Base-by-base conservation (phyloP, 306 rosid species). In the Ormosia emarginata region DNA sequence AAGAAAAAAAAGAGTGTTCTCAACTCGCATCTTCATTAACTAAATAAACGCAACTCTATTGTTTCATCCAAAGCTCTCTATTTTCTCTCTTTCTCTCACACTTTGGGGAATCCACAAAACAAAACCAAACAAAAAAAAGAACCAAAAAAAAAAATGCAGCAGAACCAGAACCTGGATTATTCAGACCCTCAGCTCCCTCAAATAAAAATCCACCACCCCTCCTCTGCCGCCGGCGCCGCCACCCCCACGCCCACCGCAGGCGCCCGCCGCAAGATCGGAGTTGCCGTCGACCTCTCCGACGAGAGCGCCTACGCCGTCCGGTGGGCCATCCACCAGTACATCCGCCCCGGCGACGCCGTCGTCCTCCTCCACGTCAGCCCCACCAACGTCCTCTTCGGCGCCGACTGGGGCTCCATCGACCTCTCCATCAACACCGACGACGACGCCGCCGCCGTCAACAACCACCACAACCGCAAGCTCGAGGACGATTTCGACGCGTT, bases 351-450 rank as follows among this genome's bases (percentile, higher is more conserved):
- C 0, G 97, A 92, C 47, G 97, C 97, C 46, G 97, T 92, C 43
- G 85, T 92, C 73, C 97, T 92, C 67, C 92, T 92, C 78, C 97
- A 92, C 75, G 97, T 92, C 39, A 92, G 97, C 90, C 90, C 94
- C 55, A 92, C 97, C 12, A 78, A 90, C 43, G 92, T 92, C 34
- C 94, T 92, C n/a, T 92, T 92, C 82, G 94, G 97, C 65, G 97
- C 97, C 55, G 97, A 92, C 37, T 92, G 97, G 97, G 97, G 97
- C 47, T 86, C 92, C 33, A 81, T 90, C 59, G 94, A 92, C 71
- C 89, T 88, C 77, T 79, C 94, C 66, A 79, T 92, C 79, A 59
- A 82, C 57, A 75, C 61, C 0, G 85, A 53, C 43, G 89, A 70
- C 8, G 15, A n/a, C 8, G 67, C 67, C 15, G 41, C 67, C 40